Percentiles rank a stretch among this genome's conserved stretches.
Evolutionary conservation across 225 moss, liverwort and hornwort genomes (phyloP).

Genomic region (Takakia lepidozioides): DNA sequence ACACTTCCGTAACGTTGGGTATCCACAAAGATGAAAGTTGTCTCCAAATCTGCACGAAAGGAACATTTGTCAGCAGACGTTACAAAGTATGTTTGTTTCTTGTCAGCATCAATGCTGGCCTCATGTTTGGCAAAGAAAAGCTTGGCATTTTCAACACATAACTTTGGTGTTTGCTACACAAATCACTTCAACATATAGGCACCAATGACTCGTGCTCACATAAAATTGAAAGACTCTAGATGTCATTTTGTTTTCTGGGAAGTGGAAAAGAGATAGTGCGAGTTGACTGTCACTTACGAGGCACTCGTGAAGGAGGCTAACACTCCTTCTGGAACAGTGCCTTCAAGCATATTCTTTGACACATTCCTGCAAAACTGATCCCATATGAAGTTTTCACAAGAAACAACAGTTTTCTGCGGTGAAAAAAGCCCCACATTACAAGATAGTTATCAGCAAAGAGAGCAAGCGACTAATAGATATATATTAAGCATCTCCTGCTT

Average conservation of each 20-base stretch:
- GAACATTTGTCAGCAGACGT: not conserved
- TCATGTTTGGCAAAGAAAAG: no score
- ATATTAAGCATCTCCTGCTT: slow-evolving; percentile 7
- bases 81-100: no score
- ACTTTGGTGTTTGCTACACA: no score
- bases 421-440: not conserved
- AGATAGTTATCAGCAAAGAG: not conserved
- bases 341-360: slow-evolving; percentile 27
- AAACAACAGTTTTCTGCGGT: not conserved
- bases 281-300: slow-evolving; percentile 44
- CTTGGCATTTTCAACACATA: no score
- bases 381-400: not conserved
- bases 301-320: slow-evolving; percentile 33
- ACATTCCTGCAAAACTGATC: slow-evolving; percentile 22
- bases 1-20: slow-evolving; percentile 18
- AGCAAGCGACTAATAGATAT: not conserved
- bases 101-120: no score
- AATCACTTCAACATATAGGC: no score
- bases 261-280: no score
- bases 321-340: slow-evolving; percentile 36
- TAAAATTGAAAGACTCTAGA: no score
- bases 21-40: slow-evolving; percentile 27
- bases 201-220: no score
- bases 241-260: no score
- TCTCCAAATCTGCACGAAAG: slow-evolving; percentile 20